Evolutionary conservation across 768 basidiomycete species (phyloP), one percentile per base, ranked within the genome.

Genomic region (Mycena haematopus): DNA sequence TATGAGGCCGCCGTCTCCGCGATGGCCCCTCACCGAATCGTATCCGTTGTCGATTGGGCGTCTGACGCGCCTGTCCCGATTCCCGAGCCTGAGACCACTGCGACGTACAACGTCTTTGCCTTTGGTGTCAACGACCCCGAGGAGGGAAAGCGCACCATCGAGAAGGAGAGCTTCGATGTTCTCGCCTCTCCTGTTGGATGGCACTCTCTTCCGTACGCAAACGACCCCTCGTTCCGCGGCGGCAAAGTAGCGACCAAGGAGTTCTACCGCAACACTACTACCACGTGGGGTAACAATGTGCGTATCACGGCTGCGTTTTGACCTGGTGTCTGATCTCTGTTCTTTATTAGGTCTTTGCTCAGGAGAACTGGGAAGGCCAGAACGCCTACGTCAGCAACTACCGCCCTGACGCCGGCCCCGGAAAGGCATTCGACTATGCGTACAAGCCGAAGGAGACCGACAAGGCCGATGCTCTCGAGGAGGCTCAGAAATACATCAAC

Each of bases 41-140:
- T 98, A 70, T 88, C 90, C 27, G 93, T 96, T 38, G 92, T 96
- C 64, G 96, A 99, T 73, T 98, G 95, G 96, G 95, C 90, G 0
- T 89, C 91, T 21, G 94, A 96, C 72, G 84, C 91, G 4, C 82
- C 84, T 5, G 73, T 85, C 49, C 82, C 82, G 14, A 69, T 67
- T 19, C 80, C 80, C 40, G 72, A 73, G 38, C 71, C 75, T 11
- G 67, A 71, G 9, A 66, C 65, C 21, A 60, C 69, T 19, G 82
- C 76, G n/a, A 82, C 83, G 0, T 94, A 95, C 78, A 82, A 87
- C 51, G 84, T 95, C 63, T 94, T 89, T 75, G 72, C 78, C 1
- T 94, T 89, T 86, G 94, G 95, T 22, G 70, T 89, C 63, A 97
- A 98, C 63, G 96, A 98, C 70, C 96, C 96, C 0, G 69, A 76